These are phyloP conservation scores for Tolypocladium tundrense DNA, from an alignment of 2,329 filamentous ascomycete genomes.

Conservation along the genomic window DNA sequence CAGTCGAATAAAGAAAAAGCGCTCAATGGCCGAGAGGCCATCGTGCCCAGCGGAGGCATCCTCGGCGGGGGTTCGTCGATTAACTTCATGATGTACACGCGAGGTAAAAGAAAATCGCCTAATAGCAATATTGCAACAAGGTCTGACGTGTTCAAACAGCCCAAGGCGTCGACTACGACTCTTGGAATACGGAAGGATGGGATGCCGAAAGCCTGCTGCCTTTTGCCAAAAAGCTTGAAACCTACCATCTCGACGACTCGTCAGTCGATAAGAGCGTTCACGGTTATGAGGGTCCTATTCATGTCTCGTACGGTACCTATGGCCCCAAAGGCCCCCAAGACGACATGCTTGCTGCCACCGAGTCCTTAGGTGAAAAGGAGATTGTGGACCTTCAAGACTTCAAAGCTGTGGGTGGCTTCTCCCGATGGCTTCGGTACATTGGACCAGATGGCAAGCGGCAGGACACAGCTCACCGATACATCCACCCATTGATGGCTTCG, in stretches of 20 bases:
- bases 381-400: slow-evolving; percentile 44
- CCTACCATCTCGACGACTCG: slow-evolving; percentile 30
- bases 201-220: slow-evolving; percentile 18
- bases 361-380: slow-evolving; percentile 31
- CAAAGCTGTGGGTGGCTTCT: slow-evolving; percentile 22
- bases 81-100: slow-evolving; percentile 21
- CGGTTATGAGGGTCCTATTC: slow-evolving; percentile 43
- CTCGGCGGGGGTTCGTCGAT: slow-evolving; percentile 22
- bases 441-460: slow-evolving; percentile 40
- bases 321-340: slow-evolving; percentile 27
- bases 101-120: slow-evolving; percentile 5
- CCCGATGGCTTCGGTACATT: slow-evolving; percentile 29
- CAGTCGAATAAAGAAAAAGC: slow-evolving; percentile 10
- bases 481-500: slow-evolving; percentile 19
- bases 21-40: slow-evolving; percentile 11
- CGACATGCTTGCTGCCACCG: slow-evolving; percentile 38
- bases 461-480: slow-evolving; percentile 44
- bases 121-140: background rate
- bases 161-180: slow-evolving; percentile 20
- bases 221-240: slow-evolving; percentile 37
- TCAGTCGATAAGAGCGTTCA: slow-evolving; percentile 31
- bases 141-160: slow-evolving; percentile 3
- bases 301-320: slow-evolving; percentile 41
- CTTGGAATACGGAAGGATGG: slow-evolving; percentile 24
- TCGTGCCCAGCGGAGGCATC: slow-evolving; percentile 14